Evolutionary conservation across 2,329 filamentous ascomycete species (phyloP), one percentile per base, ranked within the genome.

Genomic region (Rhynchosporium secalis): DNA sequence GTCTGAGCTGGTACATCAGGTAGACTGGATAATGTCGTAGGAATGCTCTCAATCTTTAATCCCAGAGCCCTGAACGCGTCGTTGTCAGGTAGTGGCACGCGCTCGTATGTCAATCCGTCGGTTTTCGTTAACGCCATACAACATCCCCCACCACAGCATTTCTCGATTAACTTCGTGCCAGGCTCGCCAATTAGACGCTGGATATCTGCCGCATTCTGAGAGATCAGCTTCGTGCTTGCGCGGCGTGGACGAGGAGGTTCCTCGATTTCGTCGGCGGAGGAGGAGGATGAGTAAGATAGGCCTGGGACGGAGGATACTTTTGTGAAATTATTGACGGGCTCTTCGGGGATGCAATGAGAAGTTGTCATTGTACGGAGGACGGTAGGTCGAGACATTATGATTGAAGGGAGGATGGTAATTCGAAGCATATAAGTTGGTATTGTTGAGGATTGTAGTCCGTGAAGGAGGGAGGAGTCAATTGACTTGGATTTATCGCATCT

Each of bases 1-100:
- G 84, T 94, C 76, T 90, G 87, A 60, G 88, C 84, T 0, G 93
- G 92, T 55, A 96, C 74, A 7, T 89, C 86, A 60, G 85, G 80
- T 29, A 93, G 78, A 69, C 86, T 87, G 46, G 87, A 91, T 65
- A 98, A 80, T 20, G 83, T 80, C 56, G 86, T 91, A 5, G 88
- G 89, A 58, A 98, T 85, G 38, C 87, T 83, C 62, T 86, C 86
- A 64, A 98, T 82, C 70, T 88, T 90, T 69, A 98, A 82, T 58
- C 87, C 81, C 55, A 99, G 82, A 64, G 88, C 91, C 61, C 85
- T 83, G 78, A 90, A 99, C 15, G 95, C 95, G 63, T 88, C 83
- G 71, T 96, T 98, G 75, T 95, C 86, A 1, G 94, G 93, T 2
- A 85, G 72, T 15, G 78, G 71, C 26, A 88, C 75, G 6, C 72